Percentiles rank a stretch among this genome's conserved stretches.
phyloP scores from a whole-genome alignment of 2,329 filamentous ascomycete genomes.

The Periglandula ipomoeae region DNA sequence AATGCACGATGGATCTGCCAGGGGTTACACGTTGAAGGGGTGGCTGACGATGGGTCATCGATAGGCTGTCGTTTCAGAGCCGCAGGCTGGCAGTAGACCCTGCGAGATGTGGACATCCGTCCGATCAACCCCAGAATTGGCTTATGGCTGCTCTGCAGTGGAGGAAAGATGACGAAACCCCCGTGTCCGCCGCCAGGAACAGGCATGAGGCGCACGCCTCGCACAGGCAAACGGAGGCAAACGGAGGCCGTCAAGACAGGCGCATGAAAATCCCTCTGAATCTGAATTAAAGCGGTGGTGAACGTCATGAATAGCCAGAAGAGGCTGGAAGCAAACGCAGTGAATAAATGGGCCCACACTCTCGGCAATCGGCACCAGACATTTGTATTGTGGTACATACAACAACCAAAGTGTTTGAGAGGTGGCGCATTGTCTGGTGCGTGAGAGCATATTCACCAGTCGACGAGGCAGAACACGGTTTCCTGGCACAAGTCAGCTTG shows the following conservation, averaged over 20 bases:
- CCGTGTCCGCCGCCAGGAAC: background rate
- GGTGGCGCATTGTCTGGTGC: background rate
- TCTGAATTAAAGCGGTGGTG: too few species aligned
- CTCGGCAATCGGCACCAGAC: too few species aligned
- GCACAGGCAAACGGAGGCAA: too few species aligned
- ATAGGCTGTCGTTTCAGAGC: slow-evolving; percentile 1
- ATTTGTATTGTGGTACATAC: too few species aligned
- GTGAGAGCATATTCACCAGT: background rate
- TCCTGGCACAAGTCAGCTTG: too few species aligned
- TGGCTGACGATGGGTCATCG: background rate
- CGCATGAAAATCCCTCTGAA: too few species aligned
- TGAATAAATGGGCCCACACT: too few species aligned
- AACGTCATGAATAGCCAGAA: too few species aligned
- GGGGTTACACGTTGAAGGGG: background rate
- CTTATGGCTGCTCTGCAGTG: background rate
- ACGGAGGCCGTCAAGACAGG: too few species aligned
- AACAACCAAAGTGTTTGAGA: too few species aligned
- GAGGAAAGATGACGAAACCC: background rate
- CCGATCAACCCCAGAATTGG: background rate
- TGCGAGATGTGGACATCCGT: background rate
- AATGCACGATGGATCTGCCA: background rate
- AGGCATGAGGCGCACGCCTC: background rate
- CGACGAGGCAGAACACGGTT: background rate
- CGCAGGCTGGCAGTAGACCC: background rate
- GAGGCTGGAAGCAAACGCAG: too few species aligned